These are phyloP conservation scores for Chlamydomonas sp. DNA, from an alignment of 139 green algal genomes.

Conservation along the genomic window DNA sequence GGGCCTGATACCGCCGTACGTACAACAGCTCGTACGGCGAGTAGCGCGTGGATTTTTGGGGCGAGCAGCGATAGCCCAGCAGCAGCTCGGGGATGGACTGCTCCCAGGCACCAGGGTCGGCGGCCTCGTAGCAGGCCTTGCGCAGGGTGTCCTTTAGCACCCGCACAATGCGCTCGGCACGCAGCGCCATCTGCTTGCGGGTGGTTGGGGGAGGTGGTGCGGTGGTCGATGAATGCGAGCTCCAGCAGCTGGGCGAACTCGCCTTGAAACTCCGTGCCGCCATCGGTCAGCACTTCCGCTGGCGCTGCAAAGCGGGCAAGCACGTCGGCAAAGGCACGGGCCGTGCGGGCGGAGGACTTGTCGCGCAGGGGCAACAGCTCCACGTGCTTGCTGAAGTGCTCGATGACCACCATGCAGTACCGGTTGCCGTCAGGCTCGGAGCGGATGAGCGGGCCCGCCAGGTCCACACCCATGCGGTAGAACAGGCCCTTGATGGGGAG, in stretches of 20 bases:
- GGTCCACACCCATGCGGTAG: background rate
- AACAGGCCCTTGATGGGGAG: background rate
- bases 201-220: conserved; percentile 5
- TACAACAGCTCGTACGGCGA: conserved; percentile 42
- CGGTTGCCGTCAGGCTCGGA: too few relatives aligned
- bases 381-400: conserved; percentile 35
- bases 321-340: conserved; percentile 8
- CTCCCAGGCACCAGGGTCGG: conserved; percentile 1
- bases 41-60: conserved; percentile 4
- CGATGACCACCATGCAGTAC: conserved; percentile 46
- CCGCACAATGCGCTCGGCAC: conserved; percentile 23
- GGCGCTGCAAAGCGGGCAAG: background rate
- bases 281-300: background rate
- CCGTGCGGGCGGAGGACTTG: background rate
- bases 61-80: conserved; percentile 28
- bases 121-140: background rate
- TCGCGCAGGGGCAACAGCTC: conserved; percentile 14
- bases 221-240: conserved; percentile 34
- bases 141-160: conserved; percentile 19
- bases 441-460: background rate
- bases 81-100: conserved; percentile 21
- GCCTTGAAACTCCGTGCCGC: conserved; percentile 16
- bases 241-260: conserved; percentile 31
- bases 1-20: conserved; percentile 5
- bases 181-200: conserved; percentile 16